Conservation (phyloP, 352 stramenopile species). For the Plasmopara muralis region DNA sequence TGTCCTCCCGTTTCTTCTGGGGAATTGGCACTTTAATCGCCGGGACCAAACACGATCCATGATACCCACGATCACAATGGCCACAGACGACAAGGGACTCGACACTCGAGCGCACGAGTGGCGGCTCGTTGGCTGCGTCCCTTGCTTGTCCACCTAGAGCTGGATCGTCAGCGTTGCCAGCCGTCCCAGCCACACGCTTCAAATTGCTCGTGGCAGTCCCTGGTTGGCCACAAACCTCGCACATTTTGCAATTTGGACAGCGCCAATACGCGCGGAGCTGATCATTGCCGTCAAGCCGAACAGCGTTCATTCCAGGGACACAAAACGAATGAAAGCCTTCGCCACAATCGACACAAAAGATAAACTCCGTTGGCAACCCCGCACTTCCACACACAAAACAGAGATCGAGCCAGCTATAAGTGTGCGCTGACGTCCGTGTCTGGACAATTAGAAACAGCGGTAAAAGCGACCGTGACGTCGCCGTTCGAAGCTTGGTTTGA, state of each 20-base stretch:
- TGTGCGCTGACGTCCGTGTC: conserved; percentile 72
- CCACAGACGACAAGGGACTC: conserved; percentile 35
- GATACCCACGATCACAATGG: conserved; percentile 50
- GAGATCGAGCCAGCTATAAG: conserved; percentile 88
- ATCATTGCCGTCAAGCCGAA: conserved; percentile 27
- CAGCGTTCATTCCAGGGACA: conserved; percentile 33
- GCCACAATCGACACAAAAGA: conserved; percentile 96
- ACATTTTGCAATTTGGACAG: conserved; percentile 95
- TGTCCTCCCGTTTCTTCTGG: conserved; percentile 12
- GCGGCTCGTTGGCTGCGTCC: conserved; percentile 4
- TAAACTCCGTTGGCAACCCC: conserved; percentile 64
- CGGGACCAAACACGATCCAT: conserved; percentile 44
- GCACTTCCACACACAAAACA: conserved; percentile 88
- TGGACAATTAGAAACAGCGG: conserved; percentile 68
- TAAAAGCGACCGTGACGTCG: conserved; percentile 57
- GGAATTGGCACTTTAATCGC: conserved; percentile 21
- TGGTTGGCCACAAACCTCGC: conserved; percentile 85
- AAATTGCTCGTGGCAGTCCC: conserved; percentile 8
- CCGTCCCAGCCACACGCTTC: conserved; percentile 10
- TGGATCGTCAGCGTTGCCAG: conserved; percentile 18
- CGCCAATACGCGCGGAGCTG: conserved; percentile 82
- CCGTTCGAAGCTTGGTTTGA: conserved; percentile 56
- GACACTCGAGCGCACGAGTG: conserved; percentile 1
- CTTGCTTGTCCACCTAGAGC: conserved; percentile 1
- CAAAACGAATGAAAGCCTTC: conserved; percentile 95